A percentile compares a stretch with the other conserved stretches of the same genome.
Conservation (phyloP, 2,329 filamentous ascomycete species). For the Pseudopithomyces chartarum region DNA sequence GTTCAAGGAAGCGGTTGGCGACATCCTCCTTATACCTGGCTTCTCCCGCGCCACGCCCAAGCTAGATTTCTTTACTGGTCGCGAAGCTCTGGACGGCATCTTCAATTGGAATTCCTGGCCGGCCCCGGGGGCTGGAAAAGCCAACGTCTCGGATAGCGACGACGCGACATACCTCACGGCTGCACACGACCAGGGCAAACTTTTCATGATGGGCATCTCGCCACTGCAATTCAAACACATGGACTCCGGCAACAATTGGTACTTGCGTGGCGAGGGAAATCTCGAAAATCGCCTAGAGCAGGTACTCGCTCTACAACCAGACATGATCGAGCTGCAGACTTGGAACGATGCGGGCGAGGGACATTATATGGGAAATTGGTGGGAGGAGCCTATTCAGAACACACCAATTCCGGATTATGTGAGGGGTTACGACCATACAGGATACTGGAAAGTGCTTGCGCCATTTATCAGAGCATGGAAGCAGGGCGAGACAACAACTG, state of each 20-base stretch:
- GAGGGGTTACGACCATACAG: constrained; percentile 41
- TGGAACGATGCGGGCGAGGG: constrained; percentile 50
- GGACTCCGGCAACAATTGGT: constrained; percentile 39
- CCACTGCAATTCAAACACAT: constrained; percentile 49
- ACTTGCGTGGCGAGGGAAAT: constrained; percentile 46
- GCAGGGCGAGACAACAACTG: constrained; percentile 28
- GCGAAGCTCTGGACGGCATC: constrained; percentile 37
- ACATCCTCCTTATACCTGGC: constrained; percentile 37
- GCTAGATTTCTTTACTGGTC: constrained; percentile 26
- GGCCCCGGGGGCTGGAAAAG: constrained; percentile 17
- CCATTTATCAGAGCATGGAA: constrained; percentile 48
- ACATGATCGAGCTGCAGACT: constrained; percentile 47
- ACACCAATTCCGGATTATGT: constrained; percentile 32
- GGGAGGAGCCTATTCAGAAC: constrained; percentile 38
- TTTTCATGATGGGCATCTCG: constrained; percentile 48
- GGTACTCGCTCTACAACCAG: constrained; percentile 40
- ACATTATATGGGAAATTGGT: constrained; percentile 50
- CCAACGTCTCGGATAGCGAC: constrained; percentile 30
- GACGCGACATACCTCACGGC: constrained; percentile 37
- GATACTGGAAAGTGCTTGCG: constrained; percentile 41
- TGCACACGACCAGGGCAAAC: constrained; percentile 35
- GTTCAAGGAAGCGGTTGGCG: constrained; percentile 34
- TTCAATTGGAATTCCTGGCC: constrained; percentile 50
- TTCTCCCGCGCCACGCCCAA: constrained; percentile 29
- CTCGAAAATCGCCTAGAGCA: constrained; percentile 35